These are phyloP conservation scores for Pichia sp. DNA, from an alignment of 1,139 yeast genomes.

Conservation along the genomic window DNA sequence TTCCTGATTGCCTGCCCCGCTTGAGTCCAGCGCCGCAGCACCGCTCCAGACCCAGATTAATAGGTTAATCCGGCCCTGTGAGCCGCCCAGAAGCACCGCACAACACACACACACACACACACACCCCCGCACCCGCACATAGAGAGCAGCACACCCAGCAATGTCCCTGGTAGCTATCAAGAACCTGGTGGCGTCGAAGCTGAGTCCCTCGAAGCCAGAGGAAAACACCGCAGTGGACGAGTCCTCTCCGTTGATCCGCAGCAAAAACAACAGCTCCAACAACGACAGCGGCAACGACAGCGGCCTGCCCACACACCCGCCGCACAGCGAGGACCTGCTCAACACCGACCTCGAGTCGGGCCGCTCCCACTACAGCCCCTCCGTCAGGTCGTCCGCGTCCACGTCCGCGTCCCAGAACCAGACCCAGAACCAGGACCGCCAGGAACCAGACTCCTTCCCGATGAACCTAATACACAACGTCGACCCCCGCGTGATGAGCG, in stretches of 20 bases:
- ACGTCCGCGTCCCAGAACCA: too few relatives aligned
- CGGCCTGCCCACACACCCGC: background rate
- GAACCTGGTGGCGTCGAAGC: slow-evolving; percentile 3
- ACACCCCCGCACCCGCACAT: too few relatives aligned
- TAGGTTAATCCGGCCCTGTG: slow-evolving; percentile 3
- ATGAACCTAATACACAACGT: slow-evolving; percentile 24
- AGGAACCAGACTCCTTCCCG: slow-evolving; percentile 7
- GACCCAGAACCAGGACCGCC: too few relatives aligned
- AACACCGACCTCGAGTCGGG: slow-evolving; percentile 6
- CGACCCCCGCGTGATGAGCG: slow-evolving; percentile 76
- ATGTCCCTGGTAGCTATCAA: slow-evolving; percentile 10
- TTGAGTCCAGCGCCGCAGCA: too few relatives aligned
- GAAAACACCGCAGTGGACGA: background rate
- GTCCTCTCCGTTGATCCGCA: background rate
- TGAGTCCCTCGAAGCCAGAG: background rate
- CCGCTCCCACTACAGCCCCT: background rate
- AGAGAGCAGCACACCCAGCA: too few relatives aligned
- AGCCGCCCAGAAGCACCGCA: too few relatives aligned
- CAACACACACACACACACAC: background rate
- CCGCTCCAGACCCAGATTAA: slow-evolving; percentile 3
- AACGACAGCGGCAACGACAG: background rate
- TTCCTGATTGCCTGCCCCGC: too few relatives aligned
- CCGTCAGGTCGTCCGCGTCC: background rate
- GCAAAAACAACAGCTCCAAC: background rate
- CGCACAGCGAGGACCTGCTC: too few relatives aligned